Evolutionary conservation across 768 basidiomycete species (phyloP).

Genomic region (Tubosaeta brunneosetosa): DNA sequence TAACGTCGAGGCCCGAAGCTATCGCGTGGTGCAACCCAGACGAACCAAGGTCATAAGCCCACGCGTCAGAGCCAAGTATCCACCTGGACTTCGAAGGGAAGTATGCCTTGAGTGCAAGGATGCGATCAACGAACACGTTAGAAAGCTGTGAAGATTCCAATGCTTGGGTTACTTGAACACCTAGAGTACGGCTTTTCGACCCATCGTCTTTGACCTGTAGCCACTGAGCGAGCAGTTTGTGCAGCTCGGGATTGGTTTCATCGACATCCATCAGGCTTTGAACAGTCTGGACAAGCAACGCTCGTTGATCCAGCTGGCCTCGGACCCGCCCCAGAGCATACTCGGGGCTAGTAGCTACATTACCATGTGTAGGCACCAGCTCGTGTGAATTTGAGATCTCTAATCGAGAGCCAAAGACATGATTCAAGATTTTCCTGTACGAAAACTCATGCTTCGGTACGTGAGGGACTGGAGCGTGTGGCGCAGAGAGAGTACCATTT

Average conservation of each 20-base stretch:
- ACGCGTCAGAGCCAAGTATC: constrained; percentile 98
- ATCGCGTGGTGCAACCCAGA: constrained; percentile 95
- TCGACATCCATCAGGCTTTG: constrained; percentile 58
- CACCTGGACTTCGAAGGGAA: constrained; percentile 75
- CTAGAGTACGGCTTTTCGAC: constrained; percentile 53
- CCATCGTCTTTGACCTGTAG: constrained; percentile 68
- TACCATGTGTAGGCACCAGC: constrained; percentile 63
- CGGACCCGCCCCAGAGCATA: constrained; percentile 91
- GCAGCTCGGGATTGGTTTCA: constrained; percentile 49
- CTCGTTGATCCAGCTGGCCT: constrained; percentile 73
- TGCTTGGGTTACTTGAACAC: constrained; percentile 49
- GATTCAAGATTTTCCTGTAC: constrained; percentile 83
- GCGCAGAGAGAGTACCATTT: constrained; percentile 25
- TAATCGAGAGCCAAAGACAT: constrained; percentile 74
- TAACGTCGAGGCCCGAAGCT: constrained; percentile 86
- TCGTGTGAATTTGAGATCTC: constrained; percentile 83
- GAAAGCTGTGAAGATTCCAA: constrained; percentile 40
- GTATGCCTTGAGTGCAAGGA: constrained; percentile 56
- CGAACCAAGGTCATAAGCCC: constrained; percentile 95
- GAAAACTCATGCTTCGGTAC: constrained; percentile 89
- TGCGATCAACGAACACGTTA: constrained; percentile 46
- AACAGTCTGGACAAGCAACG: constrained; percentile 58
- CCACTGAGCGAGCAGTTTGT: constrained; percentile 78
- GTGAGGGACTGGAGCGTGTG: constrained; percentile 40
- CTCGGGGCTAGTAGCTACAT: constrained; percentile 84